Evolutionary conservation across 1,284 basidiomycete genomes (phyloP).

Genomic region (Gastroboletus turbinatus): DNA sequence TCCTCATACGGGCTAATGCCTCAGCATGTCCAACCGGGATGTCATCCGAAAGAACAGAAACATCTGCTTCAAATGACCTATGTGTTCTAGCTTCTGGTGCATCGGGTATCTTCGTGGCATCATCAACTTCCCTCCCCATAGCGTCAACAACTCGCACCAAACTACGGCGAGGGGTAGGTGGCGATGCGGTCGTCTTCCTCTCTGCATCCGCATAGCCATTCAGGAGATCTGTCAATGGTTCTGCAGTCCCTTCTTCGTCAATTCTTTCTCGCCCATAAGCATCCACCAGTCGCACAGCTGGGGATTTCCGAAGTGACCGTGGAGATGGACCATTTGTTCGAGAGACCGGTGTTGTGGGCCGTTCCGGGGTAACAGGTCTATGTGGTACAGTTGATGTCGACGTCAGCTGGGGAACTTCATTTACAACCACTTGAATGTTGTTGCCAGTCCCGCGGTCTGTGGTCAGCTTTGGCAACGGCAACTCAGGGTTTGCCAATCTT

Average conservation of each 20-base stretch:
- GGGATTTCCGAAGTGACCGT: constrained; percentile 43
- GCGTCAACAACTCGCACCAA: constrained; percentile 63
- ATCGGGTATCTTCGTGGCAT: constrained; percentile 31
- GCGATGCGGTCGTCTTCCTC: constrained; percentile 9
- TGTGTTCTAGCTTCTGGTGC: constrained; percentile 13
- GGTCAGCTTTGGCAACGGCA: constrained; percentile 8
- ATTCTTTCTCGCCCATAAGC: constrained; percentile 50
- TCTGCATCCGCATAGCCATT: constrained; percentile 19
- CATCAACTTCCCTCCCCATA: constrained; percentile 59
- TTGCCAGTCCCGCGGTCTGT: neutral
- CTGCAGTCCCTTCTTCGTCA: constrained; percentile 7
- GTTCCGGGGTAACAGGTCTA: constrained; percentile 20
- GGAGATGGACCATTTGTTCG: constrained; percentile 32
- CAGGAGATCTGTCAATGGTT: neutral
- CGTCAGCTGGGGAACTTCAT: neutral
- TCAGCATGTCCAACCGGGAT: constrained; percentile 46
- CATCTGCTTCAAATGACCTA: constrained; percentile 29
- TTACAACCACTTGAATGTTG: neutral
- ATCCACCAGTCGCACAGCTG: constrained; percentile 58
- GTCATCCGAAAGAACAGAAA: constrained; percentile 28
- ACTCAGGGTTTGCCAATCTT: constrained; percentile 24
- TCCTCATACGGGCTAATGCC: constrained; percentile 54
- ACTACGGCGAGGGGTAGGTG: constrained; percentile 40
- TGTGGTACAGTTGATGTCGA: neutral
- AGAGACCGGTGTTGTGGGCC: constrained; percentile 20